phyloP scores from a whole-genome alignment of 345 rosid genomes.

The Acer yangbiense region DNA sequence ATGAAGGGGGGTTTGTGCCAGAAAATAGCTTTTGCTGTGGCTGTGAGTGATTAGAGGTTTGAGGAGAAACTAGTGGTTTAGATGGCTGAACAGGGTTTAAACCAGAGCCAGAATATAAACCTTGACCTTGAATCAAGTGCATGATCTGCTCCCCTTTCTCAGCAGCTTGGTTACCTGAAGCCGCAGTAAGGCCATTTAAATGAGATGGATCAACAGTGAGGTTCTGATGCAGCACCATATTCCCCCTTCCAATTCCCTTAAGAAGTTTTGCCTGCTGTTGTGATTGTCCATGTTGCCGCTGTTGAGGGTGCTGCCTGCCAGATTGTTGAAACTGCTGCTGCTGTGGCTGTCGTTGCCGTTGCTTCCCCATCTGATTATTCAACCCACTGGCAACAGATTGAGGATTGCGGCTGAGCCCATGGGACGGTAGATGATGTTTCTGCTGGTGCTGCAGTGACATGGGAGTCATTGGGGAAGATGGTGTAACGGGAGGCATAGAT shows the following conservation, averaged over 20 bases:
- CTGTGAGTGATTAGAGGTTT: conserved; percentile 59
- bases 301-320: conserved; percentile 88
- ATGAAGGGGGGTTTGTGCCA: conserved; percentile 41
- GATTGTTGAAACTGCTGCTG: conserved; percentile 86
- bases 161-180: conserved; percentile 59
- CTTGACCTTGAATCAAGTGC: conserved; percentile 67
- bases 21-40: conserved; percentile 59
- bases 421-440: conserved; percentile 65
- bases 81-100: conserved; percentile 58
- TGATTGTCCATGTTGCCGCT: conserved; percentile 62
- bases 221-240: conserved; percentile 64
- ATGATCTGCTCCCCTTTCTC: conserved; percentile 72
- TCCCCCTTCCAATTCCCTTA: conserved; percentile 92
- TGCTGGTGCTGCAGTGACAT: conserved; percentile 59
- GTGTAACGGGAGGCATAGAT: conserved; percentile 48
- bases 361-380: conserved; percentile 82
- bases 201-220: conserved; percentile 65
- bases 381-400: conserved; percentile 58
- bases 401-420: conserved; percentile 57
- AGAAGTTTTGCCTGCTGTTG: conserved; percentile 69
- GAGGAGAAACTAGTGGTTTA: conserved; percentile 58
- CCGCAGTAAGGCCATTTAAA: conserved; percentile 59
- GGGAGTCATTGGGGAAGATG: conserved; percentile 63
- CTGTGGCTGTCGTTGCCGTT: conserved; percentile 69
- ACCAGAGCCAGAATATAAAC: conserved; percentile 57